Base-by-base conservation (phyloP, 2,329 filamentous ascomycete species). In the Amauroascus niger region DNA sequence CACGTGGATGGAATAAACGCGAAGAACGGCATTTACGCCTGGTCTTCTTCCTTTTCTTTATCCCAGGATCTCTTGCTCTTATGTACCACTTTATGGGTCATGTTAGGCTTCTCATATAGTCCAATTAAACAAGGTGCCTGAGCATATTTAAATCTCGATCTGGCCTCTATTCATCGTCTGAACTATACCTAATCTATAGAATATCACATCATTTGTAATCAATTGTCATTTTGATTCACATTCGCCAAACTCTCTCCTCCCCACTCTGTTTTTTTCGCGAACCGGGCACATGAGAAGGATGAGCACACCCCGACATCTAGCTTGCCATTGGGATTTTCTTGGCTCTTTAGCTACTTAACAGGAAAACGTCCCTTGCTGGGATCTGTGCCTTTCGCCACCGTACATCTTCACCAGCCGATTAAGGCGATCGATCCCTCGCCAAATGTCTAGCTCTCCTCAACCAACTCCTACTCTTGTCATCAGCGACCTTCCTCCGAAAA, bases 11-110 rank as follows among this genome's bases (percentile, higher is more conserved):
- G 71, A 73, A 74, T 72, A 72, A 72, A 76, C 74, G 74, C 71
- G 74, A 71, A 71, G 74, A 76, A 76, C 74, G 74, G 74, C 74
- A 63, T 64, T 69, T 61, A 66, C 62, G 74, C 74, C 74, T 76
- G 74, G 73, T 76, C 73, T 76, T 76, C 74, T n/a, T n/a, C n/a
- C n/a, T 67, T 64, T 67, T 56, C 46, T 49, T 51, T 51, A 33
- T 46, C 41, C 50, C 20, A 16, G 30, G 16, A 30, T 39, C 18
- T 37, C 41, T 44, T 52, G 28, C 30, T 35, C 49, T 44, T 11
- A 24, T 40, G 16, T 43, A 41, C 35, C 8, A 2, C 6, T 33
- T 28, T 52, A 45, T 52, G 41, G 26, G 40, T 35, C 14, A 26
- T 35, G 7, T 14, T 35, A 45, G 32, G 8, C 20, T 11, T 26